A percentile compares a stretch with the other conserved stretches of the same genome.
These are phyloP conservation scores for Umbelopsis vinacea DNA, from an alignment of 192 early-diverging fungal species.

Conservation along the genomic window DNA sequence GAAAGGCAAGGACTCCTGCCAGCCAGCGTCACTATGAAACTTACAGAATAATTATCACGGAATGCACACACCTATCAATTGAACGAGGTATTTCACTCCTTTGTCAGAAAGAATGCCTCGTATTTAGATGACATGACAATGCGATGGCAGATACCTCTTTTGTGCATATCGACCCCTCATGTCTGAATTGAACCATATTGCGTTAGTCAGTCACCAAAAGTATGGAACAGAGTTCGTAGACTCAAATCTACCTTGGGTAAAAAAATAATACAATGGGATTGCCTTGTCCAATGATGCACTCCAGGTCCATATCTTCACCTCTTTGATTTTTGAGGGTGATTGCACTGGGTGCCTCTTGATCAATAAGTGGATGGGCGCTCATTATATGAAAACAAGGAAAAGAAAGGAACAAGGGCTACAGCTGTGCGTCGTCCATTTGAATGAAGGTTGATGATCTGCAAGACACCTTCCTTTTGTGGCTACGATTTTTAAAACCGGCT, in stretches of 20 bases:
- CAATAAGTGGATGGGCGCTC: constrained; percentile 32
- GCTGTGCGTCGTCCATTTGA: not conserved
- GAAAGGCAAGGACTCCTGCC: not conserved
- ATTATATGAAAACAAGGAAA: not conserved
- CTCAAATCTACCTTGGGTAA: constrained; percentile 30
- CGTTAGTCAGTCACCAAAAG: not conserved
- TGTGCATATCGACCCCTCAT: constrained; percentile 39
- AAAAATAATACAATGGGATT: constrained; percentile 41
- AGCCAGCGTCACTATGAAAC: not conserved
- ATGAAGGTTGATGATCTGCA: not conserved
- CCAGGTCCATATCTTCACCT: constrained; percentile 30
- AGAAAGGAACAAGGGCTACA: not conserved
- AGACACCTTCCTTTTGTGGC: not conserved
- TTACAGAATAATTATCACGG: constrained; percentile 41
- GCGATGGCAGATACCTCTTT: constrained; percentile 34
- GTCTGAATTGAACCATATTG: constrained; percentile 6
- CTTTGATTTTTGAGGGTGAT: constrained; percentile 41
- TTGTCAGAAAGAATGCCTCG: not conserved
- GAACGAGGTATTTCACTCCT: not conserved
- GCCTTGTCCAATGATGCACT: constrained; percentile 31
- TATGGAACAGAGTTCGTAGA: not conserved
- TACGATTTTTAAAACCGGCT: not conserved
- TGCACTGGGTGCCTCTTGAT: constrained; percentile 36
- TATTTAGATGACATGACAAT: not conserved
- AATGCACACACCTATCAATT: constrained; percentile 44